Evolutionary conservation across 306 rosid species (phyloP).

Genomic region (Corylus heterophylla): DNA sequence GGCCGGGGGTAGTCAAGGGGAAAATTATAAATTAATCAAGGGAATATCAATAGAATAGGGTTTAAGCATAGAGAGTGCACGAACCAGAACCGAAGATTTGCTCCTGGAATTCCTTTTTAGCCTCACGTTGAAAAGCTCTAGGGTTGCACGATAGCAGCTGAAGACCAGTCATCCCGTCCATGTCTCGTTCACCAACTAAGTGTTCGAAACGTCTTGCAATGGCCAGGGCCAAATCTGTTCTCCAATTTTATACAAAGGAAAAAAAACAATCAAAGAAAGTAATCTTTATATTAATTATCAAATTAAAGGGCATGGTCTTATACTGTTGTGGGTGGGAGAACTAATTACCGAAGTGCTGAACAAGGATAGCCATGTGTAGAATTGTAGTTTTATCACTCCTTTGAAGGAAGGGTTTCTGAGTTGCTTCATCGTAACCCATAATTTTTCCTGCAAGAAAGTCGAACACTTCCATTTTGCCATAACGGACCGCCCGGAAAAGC

Average conservation of each 20-base stretch:
- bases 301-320: too few relatives aligned
- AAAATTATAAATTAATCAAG: too few relatives aligned
- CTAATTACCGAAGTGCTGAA: neutral
- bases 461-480: neutral
- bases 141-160: neutral
- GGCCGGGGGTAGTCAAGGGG: too few relatives aligned
- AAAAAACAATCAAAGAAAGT: too few relatives aligned
- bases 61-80: neutral
- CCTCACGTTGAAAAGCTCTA: neutral
- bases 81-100: neutral
- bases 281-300: too few relatives aligned
- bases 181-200: neutral
- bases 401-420: neutral
- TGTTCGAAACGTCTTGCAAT: neutral
- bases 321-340: too few relatives aligned
- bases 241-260: neutral
- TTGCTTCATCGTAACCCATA: neutral
- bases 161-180: neutral
- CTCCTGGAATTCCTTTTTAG: neutral
- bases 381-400: neutral
- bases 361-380: neutral
- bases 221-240: neutral
- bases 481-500: neutral
- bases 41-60: too few relatives aligned
- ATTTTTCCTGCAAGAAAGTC: neutral